phyloP scores from a whole-genome alignment of 2,329 filamentous ascomycete genomes.

The Aspergillus sp. region DNA sequence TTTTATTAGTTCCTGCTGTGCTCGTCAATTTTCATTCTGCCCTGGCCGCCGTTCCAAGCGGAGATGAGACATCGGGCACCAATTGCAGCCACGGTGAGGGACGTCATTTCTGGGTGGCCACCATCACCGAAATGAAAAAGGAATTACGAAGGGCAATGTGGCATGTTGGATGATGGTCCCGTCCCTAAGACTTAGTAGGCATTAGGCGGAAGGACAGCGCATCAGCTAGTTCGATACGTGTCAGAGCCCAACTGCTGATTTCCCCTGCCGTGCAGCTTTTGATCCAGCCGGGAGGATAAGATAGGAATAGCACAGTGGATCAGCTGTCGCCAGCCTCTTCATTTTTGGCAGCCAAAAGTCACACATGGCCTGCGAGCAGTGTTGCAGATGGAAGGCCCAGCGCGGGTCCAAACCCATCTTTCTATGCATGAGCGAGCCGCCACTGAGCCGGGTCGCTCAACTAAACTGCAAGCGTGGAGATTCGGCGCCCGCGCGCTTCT shows the following conservation, averaged over 20 bases:
- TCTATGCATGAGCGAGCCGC: slow-evolving; percentile 15
- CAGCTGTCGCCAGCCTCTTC: slow-evolving; percentile 19
- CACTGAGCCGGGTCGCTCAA: slow-evolving; percentile 9
- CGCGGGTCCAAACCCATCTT: slow-evolving; percentile 3
- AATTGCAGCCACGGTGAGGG: slow-evolving; percentile 6
- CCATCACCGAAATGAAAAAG: neutral
- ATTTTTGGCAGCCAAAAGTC: slow-evolving; percentile 15
- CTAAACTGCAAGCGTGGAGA: slow-evolving; percentile 14
- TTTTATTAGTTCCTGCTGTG: neutral
- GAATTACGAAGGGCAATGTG: slow-evolving; percentile 8
- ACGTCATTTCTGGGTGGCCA: neutral
- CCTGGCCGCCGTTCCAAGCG: neutral
- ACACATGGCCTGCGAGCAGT: slow-evolving; percentile 14
- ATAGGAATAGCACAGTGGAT: slow-evolving; percentile 29
- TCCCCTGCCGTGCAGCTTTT: slow-evolving; percentile 30
- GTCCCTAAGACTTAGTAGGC: slow-evolving; percentile 12
- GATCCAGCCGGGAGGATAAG: slow-evolving; percentile 22
- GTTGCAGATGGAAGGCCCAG: slow-evolving; percentile 11
- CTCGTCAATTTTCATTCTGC: neutral
- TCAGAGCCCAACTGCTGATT: slow-evolving; percentile 34
- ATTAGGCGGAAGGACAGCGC: slow-evolving; percentile 25
- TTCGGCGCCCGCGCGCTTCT: slow-evolving; percentile 23
- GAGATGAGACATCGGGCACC: slow-evolving; percentile 13
- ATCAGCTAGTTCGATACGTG: slow-evolving; percentile 29
- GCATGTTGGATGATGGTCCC: slow-evolving; percentile 13